Evolutionary conservation across 2,329 filamentous ascomycete species (phyloP).

Genomic region (Pestalotiopsis sp.): DNA sequence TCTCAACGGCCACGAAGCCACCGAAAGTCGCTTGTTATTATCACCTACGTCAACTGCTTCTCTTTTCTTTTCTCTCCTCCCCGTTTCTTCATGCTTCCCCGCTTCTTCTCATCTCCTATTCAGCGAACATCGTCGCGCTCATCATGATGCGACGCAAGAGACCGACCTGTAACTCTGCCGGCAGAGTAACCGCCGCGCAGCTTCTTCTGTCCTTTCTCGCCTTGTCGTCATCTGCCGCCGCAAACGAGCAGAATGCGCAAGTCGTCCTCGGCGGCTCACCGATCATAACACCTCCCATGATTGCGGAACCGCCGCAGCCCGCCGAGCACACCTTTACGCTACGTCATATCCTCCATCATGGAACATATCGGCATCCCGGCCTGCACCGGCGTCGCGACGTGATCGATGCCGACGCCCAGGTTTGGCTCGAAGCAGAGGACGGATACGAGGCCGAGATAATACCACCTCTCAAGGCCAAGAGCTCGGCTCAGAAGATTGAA

Average conservation of each 20-base stretch:
- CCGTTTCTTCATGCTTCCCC: not conserved
- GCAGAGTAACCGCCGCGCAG: conserved; percentile 61
- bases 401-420: conserved; percentile 53
- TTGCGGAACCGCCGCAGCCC: conserved; percentile 47
- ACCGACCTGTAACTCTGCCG: conserved; percentile 55
- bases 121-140: not conserved
- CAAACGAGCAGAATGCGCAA: conserved; percentile 39
- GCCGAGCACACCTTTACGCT: conserved; percentile 66
- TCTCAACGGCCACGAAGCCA: not conserved
- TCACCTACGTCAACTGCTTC: not conserved
- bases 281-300: conserved; percentile 38
- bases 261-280: conserved; percentile 48
- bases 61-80: not conserved
- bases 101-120: not conserved
- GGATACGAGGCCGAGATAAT: conserved; percentile 54
- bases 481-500: conserved; percentile 72
- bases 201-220: conserved; percentile 71
- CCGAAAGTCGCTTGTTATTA: not conserved
- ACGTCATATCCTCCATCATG: conserved; percentile 91
- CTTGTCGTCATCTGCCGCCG: conserved; percentile 48
- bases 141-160: conserved; percentile 18
- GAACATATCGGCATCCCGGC: conserved; percentile 75
- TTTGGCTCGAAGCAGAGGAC: conserved; percentile 67
- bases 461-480: conserved; percentile 62
- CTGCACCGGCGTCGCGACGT: conserved; percentile 81